Conservation (phyloP, 306 rosid species). For the Trifolium fragiferum region DNA sequence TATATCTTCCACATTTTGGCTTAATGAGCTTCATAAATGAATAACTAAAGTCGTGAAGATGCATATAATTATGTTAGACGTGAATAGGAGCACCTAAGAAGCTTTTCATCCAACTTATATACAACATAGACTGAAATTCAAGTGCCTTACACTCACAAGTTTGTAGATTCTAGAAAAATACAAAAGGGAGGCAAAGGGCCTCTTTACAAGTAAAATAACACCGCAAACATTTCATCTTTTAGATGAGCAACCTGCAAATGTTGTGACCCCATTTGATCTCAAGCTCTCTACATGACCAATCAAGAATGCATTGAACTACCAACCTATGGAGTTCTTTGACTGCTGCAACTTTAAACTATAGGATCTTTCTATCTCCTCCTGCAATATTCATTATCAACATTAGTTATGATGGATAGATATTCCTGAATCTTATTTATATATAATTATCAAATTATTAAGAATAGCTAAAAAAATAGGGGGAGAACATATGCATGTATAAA, state of each 20-base stretch:
- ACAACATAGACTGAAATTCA: constrained; percentile 7
- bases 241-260: background rate
- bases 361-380: constrained; percentile 47
- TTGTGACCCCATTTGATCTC: background rate
- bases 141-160: background rate
- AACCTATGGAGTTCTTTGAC: constrained; percentile 59
- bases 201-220: constrained; percentile 3
- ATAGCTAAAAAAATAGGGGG: background rate
- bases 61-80: too few relatives aligned
- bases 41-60: too few relatives aligned
- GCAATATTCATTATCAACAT: constrained; percentile 12
- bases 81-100: background rate
- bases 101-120: constrained; percentile 1
- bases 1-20: too few relatives aligned
- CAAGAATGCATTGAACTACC: constrained; percentile 42
- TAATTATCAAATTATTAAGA: constrained; percentile 10
- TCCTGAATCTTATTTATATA: constrained; percentile 14
- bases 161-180: constrained; percentile 2
- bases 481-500: background rate
- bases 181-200: background rate
- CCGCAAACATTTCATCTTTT: constrained; percentile 4
- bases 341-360: constrained; percentile 62
- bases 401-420: constrained; percentile 1
- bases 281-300: constrained; percentile 8
- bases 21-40: too few relatives aligned